Evolutionary conservation across 768 basidiomycete genomes (phyloP).

Genomic region (Mycena maculata): DNA sequence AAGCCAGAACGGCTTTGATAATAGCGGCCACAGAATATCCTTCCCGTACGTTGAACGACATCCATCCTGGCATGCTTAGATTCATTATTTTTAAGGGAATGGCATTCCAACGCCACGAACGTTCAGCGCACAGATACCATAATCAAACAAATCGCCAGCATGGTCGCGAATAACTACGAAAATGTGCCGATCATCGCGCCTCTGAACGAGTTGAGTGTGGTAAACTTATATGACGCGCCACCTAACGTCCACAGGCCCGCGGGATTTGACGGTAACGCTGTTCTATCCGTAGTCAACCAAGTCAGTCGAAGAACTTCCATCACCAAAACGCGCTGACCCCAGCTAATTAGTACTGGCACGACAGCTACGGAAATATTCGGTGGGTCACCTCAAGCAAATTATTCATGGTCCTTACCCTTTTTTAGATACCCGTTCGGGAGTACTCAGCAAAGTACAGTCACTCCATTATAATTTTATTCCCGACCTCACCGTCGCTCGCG

Average conservation of each 20-base stretch:
- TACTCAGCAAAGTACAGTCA: slow-evolving; percentile 56
- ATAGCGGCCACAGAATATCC: slow-evolving; percentile 75
- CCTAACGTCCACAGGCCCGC: slow-evolving; percentile 64
- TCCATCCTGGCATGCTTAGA: slow-evolving; percentile 15
- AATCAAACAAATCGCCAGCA: slow-evolving; percentile 69
- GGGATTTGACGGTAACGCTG: slow-evolving; percentile 65
- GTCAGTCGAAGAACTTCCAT: slow-evolving; percentile 37
- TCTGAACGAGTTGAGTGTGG: slow-evolving; percentile 73
- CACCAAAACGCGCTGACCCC: neutral
- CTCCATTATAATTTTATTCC: neutral
- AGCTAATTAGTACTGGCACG: slow-evolving; percentile 70
- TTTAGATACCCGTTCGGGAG: slow-evolving; percentile 45
- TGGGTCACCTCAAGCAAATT: slow-evolving; percentile 38
- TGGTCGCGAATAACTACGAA: slow-evolving; percentile 63
- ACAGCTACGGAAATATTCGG: slow-evolving; percentile 83
- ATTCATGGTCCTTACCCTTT: neutral
- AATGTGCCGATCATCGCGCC: slow-evolving; percentile 79
- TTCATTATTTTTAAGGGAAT: slow-evolving; percentile 50
- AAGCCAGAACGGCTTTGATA: slow-evolving; percentile 89
- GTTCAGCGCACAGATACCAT: slow-evolving; percentile 74
- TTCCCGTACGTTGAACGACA: slow-evolving; percentile 58
- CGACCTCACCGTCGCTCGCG: neutral
- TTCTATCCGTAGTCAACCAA: slow-evolving; percentile 62
- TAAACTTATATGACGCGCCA: neutral
- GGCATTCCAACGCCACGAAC: slow-evolving; percentile 76